Evolutionary conservation across 2,329 filamentous ascomycete genomes (phyloP).

Genomic region (Didymosphaeria variabile): DNA sequence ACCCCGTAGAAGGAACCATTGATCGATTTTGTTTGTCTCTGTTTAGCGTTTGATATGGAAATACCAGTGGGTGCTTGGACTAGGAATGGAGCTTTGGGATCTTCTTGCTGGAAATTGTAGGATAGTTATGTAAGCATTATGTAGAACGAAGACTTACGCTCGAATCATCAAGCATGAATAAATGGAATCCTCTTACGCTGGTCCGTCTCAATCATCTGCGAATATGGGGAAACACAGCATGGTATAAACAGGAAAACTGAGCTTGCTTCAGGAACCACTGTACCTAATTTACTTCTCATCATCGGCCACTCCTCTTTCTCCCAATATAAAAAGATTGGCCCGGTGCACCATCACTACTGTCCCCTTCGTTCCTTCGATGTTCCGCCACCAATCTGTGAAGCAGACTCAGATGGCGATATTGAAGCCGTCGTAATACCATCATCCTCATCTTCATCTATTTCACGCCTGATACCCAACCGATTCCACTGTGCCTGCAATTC

Average conservation of each 20-base stretch:
- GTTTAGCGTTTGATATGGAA: background rate
- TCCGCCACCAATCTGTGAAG: conserved; percentile 13
- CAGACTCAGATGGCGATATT: conserved; percentile 15
- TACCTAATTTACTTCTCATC: too few relatives aligned
- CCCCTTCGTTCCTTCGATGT: background rate
- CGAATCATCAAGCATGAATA: too few relatives aligned
- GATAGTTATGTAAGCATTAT: background rate
- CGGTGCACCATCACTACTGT: background rate
- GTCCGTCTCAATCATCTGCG: too few relatives aligned
- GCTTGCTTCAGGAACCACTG: too few relatives aligned
- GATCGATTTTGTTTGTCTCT: background rate
- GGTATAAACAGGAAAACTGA: too few relatives aligned
- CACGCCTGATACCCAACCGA: conserved; percentile 13
- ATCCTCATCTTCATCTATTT: conserved; percentile 15
- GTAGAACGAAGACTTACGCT: background rate
- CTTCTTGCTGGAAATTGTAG: background rate
- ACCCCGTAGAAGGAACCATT: background rate
- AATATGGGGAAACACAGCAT: too few relatives aligned
- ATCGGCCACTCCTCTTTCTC: background rate
- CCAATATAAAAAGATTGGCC: background rate
- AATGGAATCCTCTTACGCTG: too few relatives aligned
- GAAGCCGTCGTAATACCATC: conserved; percentile 8
- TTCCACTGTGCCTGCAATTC: conserved; percentile 20
- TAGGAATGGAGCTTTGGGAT: background rate
- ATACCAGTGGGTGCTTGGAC: background rate